These are phyloP conservation scores for Starmerella davenportii DNA, from an alignment of 805 yeast genomes.

Conservation along the genomic window DNA sequence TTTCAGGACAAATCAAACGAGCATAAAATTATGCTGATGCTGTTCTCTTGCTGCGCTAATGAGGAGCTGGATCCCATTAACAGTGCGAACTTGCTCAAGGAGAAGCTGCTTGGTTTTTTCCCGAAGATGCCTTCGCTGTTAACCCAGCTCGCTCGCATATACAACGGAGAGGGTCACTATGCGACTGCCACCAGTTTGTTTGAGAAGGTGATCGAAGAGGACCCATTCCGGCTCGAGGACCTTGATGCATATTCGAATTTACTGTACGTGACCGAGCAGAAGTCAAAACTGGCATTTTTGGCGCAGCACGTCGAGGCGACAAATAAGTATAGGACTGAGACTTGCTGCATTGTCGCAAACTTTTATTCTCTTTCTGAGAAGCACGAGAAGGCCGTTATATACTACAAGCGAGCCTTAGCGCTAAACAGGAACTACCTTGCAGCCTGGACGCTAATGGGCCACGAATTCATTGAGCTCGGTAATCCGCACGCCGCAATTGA, in stretches of 20 bases:
- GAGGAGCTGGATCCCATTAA: constrained; percentile 44
- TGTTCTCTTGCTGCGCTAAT: constrained; percentile 47
- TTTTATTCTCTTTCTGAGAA: constrained; percentile 81
- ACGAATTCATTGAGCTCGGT: constrained; percentile 88
- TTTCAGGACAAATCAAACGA: constrained; percentile 1
- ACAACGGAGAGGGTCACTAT: constrained; percentile 75
- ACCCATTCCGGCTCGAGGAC: constrained; percentile 79
- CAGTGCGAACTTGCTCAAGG: constrained; percentile 4
- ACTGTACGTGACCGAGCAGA: constrained; percentile 80
- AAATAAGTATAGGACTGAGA: constrained; percentile 80
- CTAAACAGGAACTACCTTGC: constrained; percentile 62
- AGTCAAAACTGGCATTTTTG: constrained; percentile 61
- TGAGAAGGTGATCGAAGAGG: constrained; percentile 51
- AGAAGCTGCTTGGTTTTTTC: constrained; percentile 32
- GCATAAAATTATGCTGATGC: constrained; percentile 25
- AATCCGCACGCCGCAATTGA: constrained; percentile 96
- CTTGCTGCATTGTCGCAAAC: constrained; percentile 87
- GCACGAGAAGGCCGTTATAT: constrained; percentile 87
- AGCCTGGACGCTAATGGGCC: constrained; percentile 99
- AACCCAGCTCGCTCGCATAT: constrained; percentile 64
- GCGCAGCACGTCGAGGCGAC: constrained; percentile 72
- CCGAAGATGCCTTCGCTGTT: constrained; percentile 61
- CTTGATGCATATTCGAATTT: constrained; percentile 89
- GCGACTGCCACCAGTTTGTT: constrained; percentile 60
- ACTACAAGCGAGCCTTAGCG: constrained; percentile 74